Base-by-base conservation (phyloP, 495 filamentous ascomycete species). In the Poronia punctata region DNA sequence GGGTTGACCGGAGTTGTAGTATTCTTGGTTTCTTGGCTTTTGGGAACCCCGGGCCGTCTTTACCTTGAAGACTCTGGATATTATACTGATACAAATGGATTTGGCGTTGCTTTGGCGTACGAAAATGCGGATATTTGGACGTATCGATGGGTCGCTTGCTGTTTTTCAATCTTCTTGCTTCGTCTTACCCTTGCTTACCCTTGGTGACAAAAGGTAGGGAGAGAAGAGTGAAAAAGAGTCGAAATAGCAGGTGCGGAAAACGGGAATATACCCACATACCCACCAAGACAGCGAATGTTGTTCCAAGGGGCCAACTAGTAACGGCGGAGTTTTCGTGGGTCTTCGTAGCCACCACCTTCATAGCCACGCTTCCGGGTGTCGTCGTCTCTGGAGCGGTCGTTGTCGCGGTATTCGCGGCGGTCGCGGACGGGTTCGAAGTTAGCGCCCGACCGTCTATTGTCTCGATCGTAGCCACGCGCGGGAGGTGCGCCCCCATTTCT, bases 281-380 rank as follows among this genome's bases (percentile, higher is more conserved):
- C 66, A 70, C 63, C 62, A 50, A 59, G 50, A 64, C 51, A 65
- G 65, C 59, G 51, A 53, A 48, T 45, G 48, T 46, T 49, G 55
- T 51, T 51, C 54, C 43, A 51, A 50, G 40, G 43, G 40, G 49
- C 31, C 42, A 52, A 43, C 61, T 57, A 88, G 68, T 89, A 88
- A 54, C 85, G 80, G 61, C 84, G 77, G 54, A 86, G 75, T 56
- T 80, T 83, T 40, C 87, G 77, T 25, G 83, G 78, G 60, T 92
- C 85, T 50, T 90, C 84, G 57, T 86, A 80, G 46, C 75, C 73
- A 40, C 76, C 78, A 40, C 76, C 78, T 46, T 87, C 83, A 52
- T 71, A 78, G 20, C 71, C 67, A 48, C 78, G 72, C 52, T 75
- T 76, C 30, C 80, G 67, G 48, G 70, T 76, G 46, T 80, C 79